Evolutionary conservation across 2,329 filamentous ascomycete genomes (phyloP), one percentile per base, ranked within the genome.

Genomic region (Tolypocladium album): DNA sequence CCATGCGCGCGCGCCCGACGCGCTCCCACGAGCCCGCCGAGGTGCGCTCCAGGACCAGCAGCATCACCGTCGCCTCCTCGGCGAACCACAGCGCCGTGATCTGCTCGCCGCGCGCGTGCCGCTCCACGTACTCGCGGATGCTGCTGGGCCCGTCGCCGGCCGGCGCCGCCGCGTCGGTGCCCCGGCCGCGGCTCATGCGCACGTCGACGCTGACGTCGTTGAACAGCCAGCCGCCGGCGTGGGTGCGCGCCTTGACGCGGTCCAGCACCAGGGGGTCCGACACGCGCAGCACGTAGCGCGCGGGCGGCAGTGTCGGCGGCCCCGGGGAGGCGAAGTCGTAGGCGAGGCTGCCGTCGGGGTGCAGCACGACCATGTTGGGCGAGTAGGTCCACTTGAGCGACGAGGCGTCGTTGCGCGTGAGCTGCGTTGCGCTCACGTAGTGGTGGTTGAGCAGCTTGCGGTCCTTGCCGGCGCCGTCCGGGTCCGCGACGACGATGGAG

Each of bases 61-160:
- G 62, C 70, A 74, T 67, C 22, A 73, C 67, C 13, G 67, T 61
- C 5, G 68, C 67, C 53, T 74, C 71, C 39, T 73, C 71, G 22
- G 72, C 66, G 55, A 73, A 73, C 71, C 71, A 74, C 36, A 74
- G 59, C 11, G 73, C 65, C 22, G 70, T 72, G 70, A 74, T 73
- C 58, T 72, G 70, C 62, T 74, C 69, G 8, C 70, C 71, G 4
- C 67, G 67, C 12, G 69, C 71, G 56, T 74, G 71, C 0, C 66
- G 64, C 58, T 71, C 69, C 22, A 74, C 66, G 45, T 73, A 74
- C 31, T 71, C 69, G 0, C 72, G 67, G 45, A 73, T 72, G 0
- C 67, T 65, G 43, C 64, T 63, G 0, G 59, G 50, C 20, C 27
- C 52, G n/a, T 36, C 43, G 13, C 20, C 34, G 43, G 11, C 7